Evolutionary conservation across 2,329 filamentous ascomycete genomes (phyloP), one percentile per base, ranked within the genome.

Genomic region (Fonsecaea erecta): DNA sequence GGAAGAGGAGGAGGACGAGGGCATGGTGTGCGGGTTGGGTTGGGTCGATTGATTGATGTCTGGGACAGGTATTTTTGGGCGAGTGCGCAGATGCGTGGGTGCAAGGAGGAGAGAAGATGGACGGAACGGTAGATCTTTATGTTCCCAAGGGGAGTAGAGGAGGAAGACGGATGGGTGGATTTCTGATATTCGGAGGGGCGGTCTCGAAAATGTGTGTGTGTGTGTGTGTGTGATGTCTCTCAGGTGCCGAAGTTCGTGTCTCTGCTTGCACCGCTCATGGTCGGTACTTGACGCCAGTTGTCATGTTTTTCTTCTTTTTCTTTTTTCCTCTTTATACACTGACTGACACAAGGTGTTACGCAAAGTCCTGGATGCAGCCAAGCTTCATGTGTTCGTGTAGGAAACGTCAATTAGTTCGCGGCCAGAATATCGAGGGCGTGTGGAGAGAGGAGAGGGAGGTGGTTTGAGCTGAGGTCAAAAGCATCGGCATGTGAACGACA

Each of bases 1-100:
- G 11, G 63, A 32, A 35, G 63, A 57, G n/a, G n/a, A n/a, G n/a
- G n/a, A n/a, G n/a, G n/a, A n/a, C 32, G 57, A 28, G 11, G 14
- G 28, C 24, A 28, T 30, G 28, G 28, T 30, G 28, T 8, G 28
- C 8, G 28, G 3, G 28, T 8, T 4, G 28, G 28, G 28, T 30
- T 30, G 28, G 28, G 28, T 30, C 28, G 28, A 30, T 30, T 30
- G 28, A 8, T 30, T n/a, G n/a, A n/a, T n/a, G n/a, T n/a, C n/a
- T n/a, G n/a, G n/a, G n/a, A n/a, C n/a, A n/a, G n/a, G n/a, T n/a
- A n/a, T n/a, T n/a, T n/a, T n/a, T n/a, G 43, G 21, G 52, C n/a
- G 3, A 18, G 8, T 62, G 43, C 16, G 24, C 24, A n/a, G 16
- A 53, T 11, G 8, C 3, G 28, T 30, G 3, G 28, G 35, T 14